Evolutionary conservation across 2,329 filamentous ascomycete species (phyloP).

Genomic region (Diplocarpon mali): DNA sequence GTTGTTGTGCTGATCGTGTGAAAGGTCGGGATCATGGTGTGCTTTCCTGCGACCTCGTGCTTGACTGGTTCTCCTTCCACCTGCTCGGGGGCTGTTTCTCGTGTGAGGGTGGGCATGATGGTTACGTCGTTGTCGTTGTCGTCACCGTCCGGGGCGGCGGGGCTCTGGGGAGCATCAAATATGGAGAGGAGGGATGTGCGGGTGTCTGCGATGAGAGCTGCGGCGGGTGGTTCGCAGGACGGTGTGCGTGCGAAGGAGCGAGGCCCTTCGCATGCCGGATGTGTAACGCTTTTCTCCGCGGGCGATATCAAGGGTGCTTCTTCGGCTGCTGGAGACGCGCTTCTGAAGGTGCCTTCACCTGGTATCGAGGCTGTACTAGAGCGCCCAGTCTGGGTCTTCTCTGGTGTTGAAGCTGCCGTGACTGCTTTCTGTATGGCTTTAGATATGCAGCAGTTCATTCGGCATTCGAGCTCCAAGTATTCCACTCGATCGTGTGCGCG

Average conservation of each 20-base stretch:
- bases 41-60: slow-evolving; percentile 3
- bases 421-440: slow-evolving; percentile 19
- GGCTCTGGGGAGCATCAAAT: slow-evolving; percentile 40
- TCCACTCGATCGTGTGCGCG: slow-evolving; percentile 63
- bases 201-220: slow-evolving; percentile 41
- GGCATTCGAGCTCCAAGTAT: slow-evolving; percentile 65
- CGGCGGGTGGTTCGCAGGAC: slow-evolving; percentile 50
- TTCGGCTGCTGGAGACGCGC: slow-evolving; percentile 34
- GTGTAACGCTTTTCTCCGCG: slow-evolving; percentile 10
- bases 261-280: slow-evolving; percentile 6
- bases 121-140: slow-evolving; percentile 15
- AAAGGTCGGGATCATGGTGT: slow-evolving; percentile 18
- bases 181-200: slow-evolving; percentile 51
- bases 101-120: slow-evolving; percentile 25
- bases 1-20: slow-evolving; percentile 27
- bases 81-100: neutral
- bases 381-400: slow-evolving; percentile 3
- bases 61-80: slow-evolving; percentile 10
- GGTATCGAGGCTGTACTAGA: slow-evolving; percentile 40
- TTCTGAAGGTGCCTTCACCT: slow-evolving; percentile 51
- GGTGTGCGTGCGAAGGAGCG: slow-evolving; percentile 43
- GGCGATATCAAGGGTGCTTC: slow-evolving; percentile 21
- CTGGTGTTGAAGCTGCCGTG: neutral
- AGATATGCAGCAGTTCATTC: slow-evolving; percentile 55
- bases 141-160: slow-evolving; percentile 18